Conservation (phyloP, 1,284 basidiomycete genomes). For the Volvariella volvacea region DNA sequence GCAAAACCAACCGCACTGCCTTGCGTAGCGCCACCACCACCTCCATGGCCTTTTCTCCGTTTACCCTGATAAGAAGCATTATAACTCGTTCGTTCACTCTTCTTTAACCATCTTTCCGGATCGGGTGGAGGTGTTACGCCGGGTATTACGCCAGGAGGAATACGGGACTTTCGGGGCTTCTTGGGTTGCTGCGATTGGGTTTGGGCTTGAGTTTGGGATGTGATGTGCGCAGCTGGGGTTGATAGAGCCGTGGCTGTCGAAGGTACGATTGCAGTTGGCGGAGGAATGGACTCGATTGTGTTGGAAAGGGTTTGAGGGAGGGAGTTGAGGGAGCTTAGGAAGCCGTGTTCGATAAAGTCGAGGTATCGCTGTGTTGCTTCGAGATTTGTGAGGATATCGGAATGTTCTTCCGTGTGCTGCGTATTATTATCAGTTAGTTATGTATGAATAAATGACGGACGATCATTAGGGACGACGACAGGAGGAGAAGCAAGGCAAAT, state of each 20-base stretch:
- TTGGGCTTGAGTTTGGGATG: conserved; percentile 17
- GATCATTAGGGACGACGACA: conserved; percentile 5
- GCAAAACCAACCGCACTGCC: conserved; percentile 41
- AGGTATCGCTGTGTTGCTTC: conserved; percentile 72
- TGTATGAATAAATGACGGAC: conserved; percentile 6
- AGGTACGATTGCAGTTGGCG: conserved; percentile 29
- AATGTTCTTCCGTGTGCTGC: conserved; percentile 79
- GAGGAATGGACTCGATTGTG: conserved; percentile 57
- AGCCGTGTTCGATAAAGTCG: conserved; percentile 72
- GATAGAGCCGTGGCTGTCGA: conserved; percentile 19
- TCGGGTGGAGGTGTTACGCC: conserved; percentile 73
- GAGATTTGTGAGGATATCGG: conserved; percentile 80
- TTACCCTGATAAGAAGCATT: conserved; percentile 23
- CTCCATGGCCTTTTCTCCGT: conserved; percentile 39
- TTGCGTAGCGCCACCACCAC: conserved; percentile 58
- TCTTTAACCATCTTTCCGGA: conserved; percentile 80
- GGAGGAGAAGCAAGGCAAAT: conserved; percentile 2
- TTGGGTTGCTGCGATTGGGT: conserved; percentile 22
- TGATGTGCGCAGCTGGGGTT: conserved; percentile 16
- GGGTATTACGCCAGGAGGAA: conserved; percentile 64
- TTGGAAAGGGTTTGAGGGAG: conserved; percentile 45
- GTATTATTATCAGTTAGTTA: background rate
- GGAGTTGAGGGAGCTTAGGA: conserved; percentile 53
- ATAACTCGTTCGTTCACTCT: conserved; percentile 62
- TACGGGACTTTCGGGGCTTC: conserved; percentile 57